Conservation (phyloP, 768 basidiomycete species). For the Mycena venus region DNA sequence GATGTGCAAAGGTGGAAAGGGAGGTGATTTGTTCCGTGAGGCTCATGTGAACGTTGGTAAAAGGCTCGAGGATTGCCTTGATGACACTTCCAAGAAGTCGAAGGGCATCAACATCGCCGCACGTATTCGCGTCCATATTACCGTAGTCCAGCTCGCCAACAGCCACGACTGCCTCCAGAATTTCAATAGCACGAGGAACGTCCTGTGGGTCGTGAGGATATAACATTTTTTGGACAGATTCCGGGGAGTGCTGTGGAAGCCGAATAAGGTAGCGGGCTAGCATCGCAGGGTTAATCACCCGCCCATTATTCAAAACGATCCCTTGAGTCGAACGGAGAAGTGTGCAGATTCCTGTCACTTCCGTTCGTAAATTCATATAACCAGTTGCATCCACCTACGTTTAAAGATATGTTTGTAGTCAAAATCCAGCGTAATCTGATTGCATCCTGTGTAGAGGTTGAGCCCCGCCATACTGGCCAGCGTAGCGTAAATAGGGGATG, state of each 20-base stretch:
- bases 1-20: too few relatives aligned
- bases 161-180: background rate
- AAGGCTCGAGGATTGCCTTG: background rate
- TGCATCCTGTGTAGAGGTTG: constrained; percentile 24
- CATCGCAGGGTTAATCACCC: constrained; percentile 35
- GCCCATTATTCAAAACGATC: constrained; percentile 1
- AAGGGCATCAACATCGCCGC: too few relatives aligned
- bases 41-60: too few relatives aligned
- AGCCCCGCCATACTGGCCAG: constrained; percentile 28
- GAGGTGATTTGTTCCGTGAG: too few relatives aligned
- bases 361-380: too few relatives aligned
- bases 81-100: too few relatives aligned
- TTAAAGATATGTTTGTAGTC: constrained; percentile 36
- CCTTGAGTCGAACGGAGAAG: constrained; percentile 2
- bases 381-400: too few relatives aligned
- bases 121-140: too few relatives aligned
- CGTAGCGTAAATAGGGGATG: constrained; percentile 7
- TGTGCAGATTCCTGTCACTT: constrained; percentile 19
- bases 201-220: too few relatives aligned
- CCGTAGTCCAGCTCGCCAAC: background rate
- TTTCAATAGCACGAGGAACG: background rate
- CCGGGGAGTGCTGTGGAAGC: too few relatives aligned
- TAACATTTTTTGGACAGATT: too few relatives aligned
- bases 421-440: constrained; percentile 30
- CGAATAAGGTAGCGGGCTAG: constrained; percentile 34